phyloP scores from a whole-genome alignment of 2,329 filamentous ascomycete genomes.

The Colletotrichum godetiae region DNA sequence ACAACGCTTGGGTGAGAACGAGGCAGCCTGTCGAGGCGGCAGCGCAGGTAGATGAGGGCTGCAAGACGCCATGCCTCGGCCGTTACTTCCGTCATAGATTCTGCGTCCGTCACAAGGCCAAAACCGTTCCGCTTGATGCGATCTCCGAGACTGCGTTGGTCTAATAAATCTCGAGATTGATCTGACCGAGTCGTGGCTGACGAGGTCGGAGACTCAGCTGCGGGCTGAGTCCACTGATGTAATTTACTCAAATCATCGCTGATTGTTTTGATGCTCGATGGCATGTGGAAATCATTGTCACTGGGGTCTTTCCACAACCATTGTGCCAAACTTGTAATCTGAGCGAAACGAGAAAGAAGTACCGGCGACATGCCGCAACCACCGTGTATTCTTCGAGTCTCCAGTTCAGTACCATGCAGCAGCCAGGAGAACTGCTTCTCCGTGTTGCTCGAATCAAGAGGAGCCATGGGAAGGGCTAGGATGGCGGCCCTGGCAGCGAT shows the following conservation, averaged over 20 bases:
- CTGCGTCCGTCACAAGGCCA: constrained; percentile 14
- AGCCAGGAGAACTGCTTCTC: constrained; percentile 52
- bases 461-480: constrained; percentile 52
- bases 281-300: not conserved
- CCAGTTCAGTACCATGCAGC: constrained; percentile 47
- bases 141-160: not conserved
- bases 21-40: constrained; percentile 51
- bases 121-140: constrained; percentile 3
- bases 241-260: constrained; percentile 39
- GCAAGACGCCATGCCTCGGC: constrained; percentile 55
- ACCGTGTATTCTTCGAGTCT: constrained; percentile 52
- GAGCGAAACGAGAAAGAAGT: constrained; percentile 50
- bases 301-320: constrained; percentile 38
- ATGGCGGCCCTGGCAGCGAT: constrained; percentile 53
- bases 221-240: constrained; percentile 23
- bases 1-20: constrained; percentile 50
- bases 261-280: constrained; percentile 40
- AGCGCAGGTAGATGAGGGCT: constrained; percentile 52
- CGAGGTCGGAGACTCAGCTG: not conserved
- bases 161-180: not conserved
- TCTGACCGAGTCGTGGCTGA: not conserved
- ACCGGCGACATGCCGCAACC: constrained; percentile 55
- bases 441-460: constrained; percentile 41
- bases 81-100: constrained; percentile 52
- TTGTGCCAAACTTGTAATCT: constrained; percentile 51